These are phyloP conservation scores for Fusarium verrucosum DNA, from an alignment of 2,329 filamentous ascomycete species.

Conservation along the genomic window DNA sequence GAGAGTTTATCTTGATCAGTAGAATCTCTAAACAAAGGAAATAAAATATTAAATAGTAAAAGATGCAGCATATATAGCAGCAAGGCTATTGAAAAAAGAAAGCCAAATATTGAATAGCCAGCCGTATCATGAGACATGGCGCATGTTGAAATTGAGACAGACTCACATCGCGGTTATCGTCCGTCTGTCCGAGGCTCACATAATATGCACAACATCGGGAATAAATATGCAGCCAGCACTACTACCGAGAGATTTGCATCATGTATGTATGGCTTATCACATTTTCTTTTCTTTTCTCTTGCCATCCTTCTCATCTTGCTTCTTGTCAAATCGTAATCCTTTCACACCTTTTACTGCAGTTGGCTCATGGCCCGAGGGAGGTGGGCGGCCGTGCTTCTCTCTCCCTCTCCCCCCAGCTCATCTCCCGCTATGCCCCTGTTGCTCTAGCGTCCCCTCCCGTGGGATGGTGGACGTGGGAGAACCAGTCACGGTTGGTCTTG, in stretches of 20 bases:
- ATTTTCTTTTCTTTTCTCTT: not conserved
- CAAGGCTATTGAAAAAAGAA: not conserved
- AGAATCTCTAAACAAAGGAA: not conserved
- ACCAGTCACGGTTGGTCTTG: conserved; percentile 28
- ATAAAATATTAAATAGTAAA: not conserved
- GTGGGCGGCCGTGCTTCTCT: conserved; percentile 8
- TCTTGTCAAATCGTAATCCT: not conserved
- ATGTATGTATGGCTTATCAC: conserved; percentile 16
- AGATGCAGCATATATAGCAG: not conserved
- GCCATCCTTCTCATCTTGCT: conserved; percentile 1
- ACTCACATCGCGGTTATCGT: conserved; percentile 10
- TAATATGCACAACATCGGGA: not conserved
- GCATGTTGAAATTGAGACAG: conserved; percentile 12
- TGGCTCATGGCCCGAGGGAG: too few relatives aligned
- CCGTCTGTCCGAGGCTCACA: not conserved
- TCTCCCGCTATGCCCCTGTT: not conserved
- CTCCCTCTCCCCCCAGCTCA: too few relatives aligned
- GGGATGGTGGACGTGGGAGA: conserved; percentile 17
- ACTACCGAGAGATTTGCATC: not conserved
- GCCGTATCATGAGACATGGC: conserved; percentile 30
- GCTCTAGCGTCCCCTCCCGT: conserved; percentile 14
- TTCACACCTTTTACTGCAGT: too few relatives aligned
- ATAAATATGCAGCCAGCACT: conserved; percentile 4
- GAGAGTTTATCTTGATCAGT: not conserved
- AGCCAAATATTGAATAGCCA: not conserved